Base-by-base conservation (phyloP, 768 basidiomycete genomes). In the Trametopsis cervina region DNA sequence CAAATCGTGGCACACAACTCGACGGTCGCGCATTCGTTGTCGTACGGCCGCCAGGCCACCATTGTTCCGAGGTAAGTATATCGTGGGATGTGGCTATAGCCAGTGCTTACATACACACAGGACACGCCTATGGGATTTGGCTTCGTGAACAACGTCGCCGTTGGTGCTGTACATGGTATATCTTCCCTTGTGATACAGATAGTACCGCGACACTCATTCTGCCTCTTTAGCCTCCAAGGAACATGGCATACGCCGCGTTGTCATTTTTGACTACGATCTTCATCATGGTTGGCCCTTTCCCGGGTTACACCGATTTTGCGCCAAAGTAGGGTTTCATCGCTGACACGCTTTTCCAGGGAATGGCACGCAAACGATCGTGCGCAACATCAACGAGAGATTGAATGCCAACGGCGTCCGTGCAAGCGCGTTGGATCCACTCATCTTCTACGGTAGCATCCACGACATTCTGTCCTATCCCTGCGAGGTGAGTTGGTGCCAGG, bases 371-470 rank as follows among this genome's bases (percentile, higher is more conserved):
- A 81, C 90, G 1, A 81, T 97, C 24, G 77, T 74, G 0, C 93
- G 90, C 87, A 79, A 85, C 47, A 83, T 97, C 51, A 96, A 97
- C 52, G 87, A 88, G 57, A 33, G 29, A 15, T 7, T 33, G 15
- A 88, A 91, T 52, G 79, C 85, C 0, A 81, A 89, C 62, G 74
- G 68, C 2, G 58, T 60, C 0, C 53, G 58, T 1, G 54, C 62
- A 2, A 11, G 52, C 1, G 71, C 69, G 40, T 61, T 63, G 1
- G 77, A 78, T 2, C 73, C 82, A 0, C 75, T 77, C 51, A 67
- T 92, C 27, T 96, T 82, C 63, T 99, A 97, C 50, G 89, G 89
- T 0, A 93, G 89, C 4, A 71, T 93, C n/a, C 95, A 99, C 60
- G 95, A 98, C 55, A 79, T 96, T 39, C 72, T 92, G 13, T 88